A percentile compares a stretch with the other conserved stretches of the same genome.
phyloP scores from a whole-genome alignment of 306 rosid genomes.

The Acacia crassicarpa region DNA sequence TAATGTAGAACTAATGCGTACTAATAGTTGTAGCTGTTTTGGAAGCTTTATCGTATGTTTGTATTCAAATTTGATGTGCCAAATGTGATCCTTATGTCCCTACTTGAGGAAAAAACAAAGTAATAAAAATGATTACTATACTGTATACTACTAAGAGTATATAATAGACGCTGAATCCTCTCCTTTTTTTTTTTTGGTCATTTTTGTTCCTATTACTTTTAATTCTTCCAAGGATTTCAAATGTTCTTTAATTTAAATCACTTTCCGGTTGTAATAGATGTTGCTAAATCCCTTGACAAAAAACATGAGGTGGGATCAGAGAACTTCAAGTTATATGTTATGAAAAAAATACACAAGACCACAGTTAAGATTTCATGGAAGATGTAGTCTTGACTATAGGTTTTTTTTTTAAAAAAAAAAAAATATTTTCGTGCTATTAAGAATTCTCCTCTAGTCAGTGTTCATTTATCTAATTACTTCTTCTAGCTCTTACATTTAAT shows the following conservation, averaged over 20 bases:
- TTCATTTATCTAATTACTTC: not conserved
- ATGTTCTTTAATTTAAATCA: not conserved
- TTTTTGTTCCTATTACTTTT: not conserved
- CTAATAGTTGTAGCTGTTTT: not conserved
- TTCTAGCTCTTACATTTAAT: constrained; percentile 2
- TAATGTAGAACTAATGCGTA: not conserved
- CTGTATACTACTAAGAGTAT: not conserved
- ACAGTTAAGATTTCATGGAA: no score
- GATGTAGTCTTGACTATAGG: no score
- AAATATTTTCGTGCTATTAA: not conserved
- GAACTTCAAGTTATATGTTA: not conserved
- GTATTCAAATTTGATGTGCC: not conserved
- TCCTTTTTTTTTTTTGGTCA: not conserved
- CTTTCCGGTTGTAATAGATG: not conserved
- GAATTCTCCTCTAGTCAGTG: not conserved
- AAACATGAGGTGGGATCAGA: not conserved
- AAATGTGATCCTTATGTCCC: not conserved
- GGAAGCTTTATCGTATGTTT: not conserved
- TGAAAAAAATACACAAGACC: not conserved
- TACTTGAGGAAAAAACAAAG: not conserved
- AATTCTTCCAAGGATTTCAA: not conserved
- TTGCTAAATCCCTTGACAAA: not conserved
- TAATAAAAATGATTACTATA: not conserved
- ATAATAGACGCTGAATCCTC: not conserved
- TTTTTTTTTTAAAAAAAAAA: no score